Evolutionary conservation across 371 early-diverging fungal genomes (phyloP).

Genomic region (Mortierella polycephala): DNA sequence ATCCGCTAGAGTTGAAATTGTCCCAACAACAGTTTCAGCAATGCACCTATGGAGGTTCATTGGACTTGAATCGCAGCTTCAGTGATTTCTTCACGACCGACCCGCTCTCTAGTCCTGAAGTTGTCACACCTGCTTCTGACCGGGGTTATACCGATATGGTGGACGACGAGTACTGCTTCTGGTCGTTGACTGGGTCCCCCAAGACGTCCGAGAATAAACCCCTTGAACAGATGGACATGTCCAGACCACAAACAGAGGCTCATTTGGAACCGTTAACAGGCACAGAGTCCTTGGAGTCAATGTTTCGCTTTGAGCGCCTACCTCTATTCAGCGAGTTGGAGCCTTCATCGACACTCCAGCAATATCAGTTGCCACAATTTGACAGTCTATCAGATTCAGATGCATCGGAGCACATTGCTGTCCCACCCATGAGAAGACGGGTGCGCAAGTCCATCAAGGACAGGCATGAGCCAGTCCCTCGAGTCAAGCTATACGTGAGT

Average conservation of each 20-base stretch:
- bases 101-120: constrained; percentile 11
- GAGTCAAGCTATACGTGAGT: too few species aligned
- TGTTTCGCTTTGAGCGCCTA: neutral
- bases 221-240: neutral
- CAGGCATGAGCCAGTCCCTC: too few species aligned
- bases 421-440: too few species aligned
- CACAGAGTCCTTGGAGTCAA: neutral
- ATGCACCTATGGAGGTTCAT: neutral
- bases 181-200: neutral
- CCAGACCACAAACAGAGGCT: neutral
- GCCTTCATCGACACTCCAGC: too few species aligned
- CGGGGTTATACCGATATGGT: constrained; percentile 3
- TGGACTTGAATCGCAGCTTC: neutral
- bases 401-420: too few species aligned
- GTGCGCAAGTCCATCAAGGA: too few species aligned
- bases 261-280: neutral
- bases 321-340: too few species aligned
- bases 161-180: constrained; percentile 8
- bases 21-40: too few species aligned
- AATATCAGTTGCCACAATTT: too few species aligned
- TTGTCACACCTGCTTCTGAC: constrained; percentile 14
- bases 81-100: neutral
- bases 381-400: too few species aligned
- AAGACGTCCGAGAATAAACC: neutral
- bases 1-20: too few species aligned